These are phyloP conservation scores for Gossypium raimondii DNA, from an alignment of 345 rosid species.

Conservation along the genomic window DNA sequence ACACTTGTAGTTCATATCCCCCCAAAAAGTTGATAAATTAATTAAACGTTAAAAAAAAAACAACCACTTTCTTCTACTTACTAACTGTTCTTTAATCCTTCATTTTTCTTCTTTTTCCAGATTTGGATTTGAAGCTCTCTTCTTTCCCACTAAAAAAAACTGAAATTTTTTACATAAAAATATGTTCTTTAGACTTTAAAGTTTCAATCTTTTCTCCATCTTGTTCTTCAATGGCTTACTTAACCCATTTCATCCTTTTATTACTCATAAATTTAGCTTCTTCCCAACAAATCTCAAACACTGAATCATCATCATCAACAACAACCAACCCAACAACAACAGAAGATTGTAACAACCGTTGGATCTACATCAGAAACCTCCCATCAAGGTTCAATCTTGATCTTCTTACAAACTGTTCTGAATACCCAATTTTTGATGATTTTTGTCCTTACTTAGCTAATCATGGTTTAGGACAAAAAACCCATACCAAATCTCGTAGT, in stretches of 20 bases:
- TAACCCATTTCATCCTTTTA: slow-evolving; percentile 13
- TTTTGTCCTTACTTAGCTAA: slow-evolving; percentile 72
- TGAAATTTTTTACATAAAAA: not conserved
- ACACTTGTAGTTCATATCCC: not conserved
- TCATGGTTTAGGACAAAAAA: slow-evolving; percentile 86
- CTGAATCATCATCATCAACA: slow-evolving; percentile 18
- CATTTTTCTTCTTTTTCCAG: not conserved
- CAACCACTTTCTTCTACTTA: not conserved
- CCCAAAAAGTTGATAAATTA: not conserved
- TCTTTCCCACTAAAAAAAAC: not conserved
- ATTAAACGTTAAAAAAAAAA: not conserved
- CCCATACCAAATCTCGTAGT: slow-evolving; percentile 73
- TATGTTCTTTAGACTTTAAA: not conserved
- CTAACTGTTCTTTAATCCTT: not conserved
- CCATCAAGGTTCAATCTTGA: slow-evolving; percentile 81
- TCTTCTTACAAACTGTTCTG: slow-evolving; percentile 74
- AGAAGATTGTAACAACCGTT: slow-evolving; percentile 52
- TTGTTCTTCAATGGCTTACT: slow-evolving; percentile 29
- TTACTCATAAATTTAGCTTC: slow-evolving; percentile 13
- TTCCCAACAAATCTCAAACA: slow-evolving; percentile 32
- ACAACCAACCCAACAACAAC: not conserved
- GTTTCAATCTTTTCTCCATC: not conserved
- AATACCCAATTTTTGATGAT: slow-evolving; percentile 51
- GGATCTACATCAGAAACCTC: slow-evolving; percentile 85
- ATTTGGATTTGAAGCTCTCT: not conserved